Percentiles rank a stretch among this genome's conserved stretches.
Evolutionary conservation across 202 grass and related monocot genomes (phyloP).

Genomic region (Elaeis oleifera): DNA sequence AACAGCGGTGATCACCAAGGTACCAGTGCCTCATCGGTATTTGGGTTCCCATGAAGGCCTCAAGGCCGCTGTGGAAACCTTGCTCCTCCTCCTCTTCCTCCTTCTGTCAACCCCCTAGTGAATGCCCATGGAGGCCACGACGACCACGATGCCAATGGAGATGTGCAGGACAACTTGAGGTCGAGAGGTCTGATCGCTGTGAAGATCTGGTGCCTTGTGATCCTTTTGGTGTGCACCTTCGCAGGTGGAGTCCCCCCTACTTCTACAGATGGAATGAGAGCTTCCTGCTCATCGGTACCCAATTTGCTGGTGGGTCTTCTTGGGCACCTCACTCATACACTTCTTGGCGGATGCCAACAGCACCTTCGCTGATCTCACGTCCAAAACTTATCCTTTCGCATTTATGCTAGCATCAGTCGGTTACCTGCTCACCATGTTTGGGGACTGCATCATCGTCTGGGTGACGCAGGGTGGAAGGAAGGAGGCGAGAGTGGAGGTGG

Average conservation of each 20-base stretch:
- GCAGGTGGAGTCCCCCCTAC: constrained; percentile 61
- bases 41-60: too few relatives aligned
- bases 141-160: not conserved
- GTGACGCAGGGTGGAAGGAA: constrained; percentile 17
- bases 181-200: constrained; percentile 44
- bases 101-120: too few relatives aligned
- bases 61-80: too few relatives aligned
- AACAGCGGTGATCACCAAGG: too few relatives aligned
- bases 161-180: constrained; percentile 2
- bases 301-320: constrained; percentile 84
- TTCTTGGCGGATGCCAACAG: constrained; percentile 42
- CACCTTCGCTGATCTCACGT: constrained; percentile 38
- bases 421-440: constrained; percentile 73
- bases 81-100: too few relatives aligned
- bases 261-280: constrained; percentile 79
- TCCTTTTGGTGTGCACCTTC: constrained; percentile 60
- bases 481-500: constrained; percentile 12
- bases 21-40: too few relatives aligned
- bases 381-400: constrained; percentile 52
- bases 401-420: constrained; percentile 66
- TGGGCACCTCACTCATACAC: constrained; percentile 69
- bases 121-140: not conserved
- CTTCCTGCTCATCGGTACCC: constrained; percentile 63
- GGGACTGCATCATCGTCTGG: constrained; percentile 36
- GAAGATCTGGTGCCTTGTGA: constrained; percentile 75